Percentiles rank a stretch among this genome's conserved stretches.
Conservation (phyloP, 805 yeast species). For the Spathaspora boniae region DNA sequence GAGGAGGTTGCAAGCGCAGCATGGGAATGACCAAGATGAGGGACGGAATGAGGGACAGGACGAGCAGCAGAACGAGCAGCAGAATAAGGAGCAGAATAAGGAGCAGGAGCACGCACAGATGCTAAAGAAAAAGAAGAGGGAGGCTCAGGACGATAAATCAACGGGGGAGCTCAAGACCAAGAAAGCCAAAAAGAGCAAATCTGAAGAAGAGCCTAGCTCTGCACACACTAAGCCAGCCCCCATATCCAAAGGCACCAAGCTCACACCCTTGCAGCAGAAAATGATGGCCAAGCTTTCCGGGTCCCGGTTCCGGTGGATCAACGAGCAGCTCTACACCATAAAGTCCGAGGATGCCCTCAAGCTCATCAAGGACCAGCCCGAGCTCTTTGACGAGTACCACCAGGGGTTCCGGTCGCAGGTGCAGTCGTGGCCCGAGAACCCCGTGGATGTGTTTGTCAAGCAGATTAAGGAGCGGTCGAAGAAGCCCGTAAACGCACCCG, state of each 20-base stretch:
- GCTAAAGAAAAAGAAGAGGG: slow-evolving; percentile 7
- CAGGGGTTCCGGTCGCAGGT: slow-evolving; percentile 94
- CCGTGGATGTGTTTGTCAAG: slow-evolving; percentile 84
- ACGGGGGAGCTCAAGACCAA: slow-evolving; percentile 9
- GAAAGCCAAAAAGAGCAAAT: slow-evolving; percentile 2
- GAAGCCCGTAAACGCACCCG: slow-evolving; percentile 87
- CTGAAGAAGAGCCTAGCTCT: slow-evolving; percentile 3
- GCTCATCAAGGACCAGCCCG: slow-evolving; percentile 76
- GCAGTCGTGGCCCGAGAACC: slow-evolving; percentile 97
- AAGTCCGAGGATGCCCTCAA: slow-evolving; percentile 72
- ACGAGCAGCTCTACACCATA: slow-evolving; percentile 91
- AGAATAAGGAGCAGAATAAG: slow-evolving; percentile 5
- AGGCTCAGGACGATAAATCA: slow-evolving; percentile 6
- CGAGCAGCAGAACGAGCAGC: slow-evolving; percentile 13
- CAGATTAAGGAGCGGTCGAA: slow-evolving; percentile 59
- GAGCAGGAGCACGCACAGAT: slow-evolving; percentile 7
- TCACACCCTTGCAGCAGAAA: slow-evolving; percentile 88
- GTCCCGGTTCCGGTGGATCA: slow-evolving; percentile 96
- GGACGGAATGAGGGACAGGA: slow-evolving; percentile 14
- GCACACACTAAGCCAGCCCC: slow-evolving; percentile 12
- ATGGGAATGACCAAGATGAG: too few species aligned
- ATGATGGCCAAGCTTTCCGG: slow-evolving; percentile 95
- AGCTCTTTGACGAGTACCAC: slow-evolving; percentile 89
- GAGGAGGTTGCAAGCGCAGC: slow-evolving; percentile 9
- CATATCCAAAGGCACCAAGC: slow-evolving; percentile 24